Base-by-base conservation (phyloP, 2,329 filamentous ascomycete species). In the Colletotrichum filicis region DNA sequence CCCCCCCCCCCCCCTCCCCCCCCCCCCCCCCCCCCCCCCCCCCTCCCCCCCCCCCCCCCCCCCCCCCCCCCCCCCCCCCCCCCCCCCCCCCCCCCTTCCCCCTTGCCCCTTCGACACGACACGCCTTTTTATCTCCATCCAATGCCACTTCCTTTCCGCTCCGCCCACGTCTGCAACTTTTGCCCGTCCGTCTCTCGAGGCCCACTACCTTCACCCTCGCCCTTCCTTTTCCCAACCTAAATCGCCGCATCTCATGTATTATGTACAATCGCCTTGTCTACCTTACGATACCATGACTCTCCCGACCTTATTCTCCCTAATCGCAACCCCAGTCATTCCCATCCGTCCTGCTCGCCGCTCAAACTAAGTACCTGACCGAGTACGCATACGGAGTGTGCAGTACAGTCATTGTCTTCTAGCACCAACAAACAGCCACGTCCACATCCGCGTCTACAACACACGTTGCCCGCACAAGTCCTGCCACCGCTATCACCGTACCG, bases 121-220 rank as follows among this genome's bases (percentile, higher is more conserved):
- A 69, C 57, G 46, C 52, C 32, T 35, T 62, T 63, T 53, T 58
- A 63, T 72, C 52, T 63, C 58, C 30, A 62, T 62, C 57, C 64
- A 71, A 61, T 68, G 58, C 57, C 58, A 61, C 32, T 61, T 61
- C 56, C 32, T 26, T 62, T 24, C 57, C 16, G 26, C 46, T 57
- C 52, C 12, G 22, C 57, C 64, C 68, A 63, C 65, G 9, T 62
- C 49, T 68, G 16, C 30, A 30, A 35, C 42, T 53, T 22, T 68
- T n/a, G 14, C 8, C n/a, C 46, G 37, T 46, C 53, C 49, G 24
- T 26, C 30, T 59, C 46, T 60, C 35, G 30, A n/a, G 37, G n/a
- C 57, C 57, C 32, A 32, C 28, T 56, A 37, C 26, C 37, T 12
- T 61, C 49, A 46, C 42, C 37, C 49, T 49, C 49, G 19, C n/a